Percentiles rank a stretch among this genome's conserved stretches.
These are phyloP conservation scores for Solanum medicagineum DNA, from an alignment of 257 asterid genomes.

Conservation along the genomic window DNA sequence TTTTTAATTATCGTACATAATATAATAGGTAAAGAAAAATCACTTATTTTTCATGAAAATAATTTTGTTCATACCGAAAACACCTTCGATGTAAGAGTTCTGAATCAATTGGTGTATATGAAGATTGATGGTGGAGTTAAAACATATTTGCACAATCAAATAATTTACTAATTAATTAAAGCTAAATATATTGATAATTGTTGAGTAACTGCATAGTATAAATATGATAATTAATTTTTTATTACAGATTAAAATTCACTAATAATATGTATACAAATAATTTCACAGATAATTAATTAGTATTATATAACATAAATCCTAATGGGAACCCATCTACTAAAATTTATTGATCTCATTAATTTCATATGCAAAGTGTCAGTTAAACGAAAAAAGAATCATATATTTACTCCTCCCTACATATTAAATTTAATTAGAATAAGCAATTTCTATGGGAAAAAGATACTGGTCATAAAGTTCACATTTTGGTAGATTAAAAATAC, in stretches of 20 bases:
- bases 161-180: not conserved
- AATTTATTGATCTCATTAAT: constrained; percentile 12
- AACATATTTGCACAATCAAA: not conserved
- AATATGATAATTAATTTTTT: not conserved
- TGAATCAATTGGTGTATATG: not conserved
- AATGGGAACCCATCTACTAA: constrained; percentile 16
- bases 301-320: not conserved
- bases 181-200: not conserved
- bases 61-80: not conserved
- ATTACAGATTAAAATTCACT: not conserved
- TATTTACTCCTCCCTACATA: not conserved
- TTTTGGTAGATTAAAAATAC: not conserved
- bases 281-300: not conserved
- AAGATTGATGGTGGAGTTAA: not conserved
- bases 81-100: not conserved
- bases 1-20: not conserved
- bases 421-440: not conserved
- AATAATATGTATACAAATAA: not conserved
- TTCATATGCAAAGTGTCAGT: constrained; percentile 12
- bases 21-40: too few species aligned
- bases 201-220: not conserved
- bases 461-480: not conserved
- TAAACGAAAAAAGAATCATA: not conserved
- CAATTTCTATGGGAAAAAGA: not conserved
- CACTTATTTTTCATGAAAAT: not conserved